A percentile compares a stretch with the other conserved stretches of the same genome.
Evolutionary conservation across 495 filamentous ascomycete genomes (phyloP).

Genomic region (Lichina pygmaea): DNA sequence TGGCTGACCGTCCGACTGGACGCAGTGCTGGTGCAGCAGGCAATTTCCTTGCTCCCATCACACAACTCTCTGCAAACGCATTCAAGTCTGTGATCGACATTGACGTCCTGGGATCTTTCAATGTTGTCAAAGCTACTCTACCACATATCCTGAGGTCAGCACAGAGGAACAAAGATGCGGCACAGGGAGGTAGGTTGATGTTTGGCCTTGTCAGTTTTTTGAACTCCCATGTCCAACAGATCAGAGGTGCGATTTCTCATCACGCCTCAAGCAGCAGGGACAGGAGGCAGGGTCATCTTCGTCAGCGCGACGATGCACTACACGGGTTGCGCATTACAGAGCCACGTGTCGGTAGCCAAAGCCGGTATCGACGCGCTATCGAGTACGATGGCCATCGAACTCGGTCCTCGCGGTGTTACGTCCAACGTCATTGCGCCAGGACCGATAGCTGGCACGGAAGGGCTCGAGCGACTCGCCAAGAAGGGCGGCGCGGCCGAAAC

Average conservation of each 20-base stretch:
- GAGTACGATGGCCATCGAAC: conserved; percentile 50
- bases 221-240: conserved; percentile 6
- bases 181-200: too few species aligned
- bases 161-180: conserved; percentile 18
- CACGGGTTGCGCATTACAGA: conserved; percentile 53
- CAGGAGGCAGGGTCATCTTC: conserved; percentile 69
- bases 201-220: not conserved
- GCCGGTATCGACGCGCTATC: conserved; percentile 70
- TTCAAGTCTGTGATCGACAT: conserved; percentile 96
- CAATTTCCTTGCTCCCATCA: conserved; percentile 80
- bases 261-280: conserved; percentile 18
- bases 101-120: conserved; percentile 77
- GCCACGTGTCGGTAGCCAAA: conserved; percentile 73
- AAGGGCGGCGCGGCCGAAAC: conserved; percentile 11
- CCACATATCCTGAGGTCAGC: conserved; percentile 54
- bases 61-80: conserved; percentile 55
- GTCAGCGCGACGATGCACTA: conserved; percentile 80
- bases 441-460: conserved; percentile 39
- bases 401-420: conserved; percentile 68
- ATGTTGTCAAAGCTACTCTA: conserved; percentile 78
- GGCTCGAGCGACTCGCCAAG: conserved; percentile 14
- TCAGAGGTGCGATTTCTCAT: not conserved
- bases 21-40: conserved; percentile 73
- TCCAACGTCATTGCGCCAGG: conserved; percentile 71
- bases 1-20: not conserved